Percentiles rank a stretch among this genome's conserved stretches.
These are phyloP conservation scores for Bocquillonia castaneifolia DNA, from an alignment of 441 rosid genomes.

Conservation along the genomic window DNA sequence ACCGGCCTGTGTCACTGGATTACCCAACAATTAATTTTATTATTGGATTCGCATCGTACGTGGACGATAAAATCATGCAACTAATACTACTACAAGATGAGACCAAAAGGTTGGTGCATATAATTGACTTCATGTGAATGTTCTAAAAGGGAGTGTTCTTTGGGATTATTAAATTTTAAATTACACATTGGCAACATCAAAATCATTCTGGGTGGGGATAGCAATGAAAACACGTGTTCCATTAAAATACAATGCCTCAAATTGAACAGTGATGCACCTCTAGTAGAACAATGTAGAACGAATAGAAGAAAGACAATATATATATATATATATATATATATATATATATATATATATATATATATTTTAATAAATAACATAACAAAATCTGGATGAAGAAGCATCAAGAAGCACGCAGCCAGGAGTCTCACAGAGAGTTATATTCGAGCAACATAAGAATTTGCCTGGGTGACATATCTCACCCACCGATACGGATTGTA, in stretches of 20 bases:
- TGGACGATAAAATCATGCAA: too few relatives aligned
- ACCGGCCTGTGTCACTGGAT: too few relatives aligned
- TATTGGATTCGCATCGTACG: too few relatives aligned
- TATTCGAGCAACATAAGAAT: conserved; percentile 88
- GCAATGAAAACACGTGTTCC: not conserved
- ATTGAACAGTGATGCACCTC: not conserved
- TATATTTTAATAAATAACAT: not conserved
- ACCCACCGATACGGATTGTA: conserved; percentile 95
- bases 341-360: too few relatives aligned
- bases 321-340: too few relatives aligned
- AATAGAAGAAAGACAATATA: too few relatives aligned
- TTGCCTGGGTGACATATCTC: conserved; percentile 95
- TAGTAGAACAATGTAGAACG: not conserved
- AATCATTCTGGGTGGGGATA: not conserved
- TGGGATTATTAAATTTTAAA: not conserved
- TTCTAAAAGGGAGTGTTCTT: not conserved
- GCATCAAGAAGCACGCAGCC: not conserved
- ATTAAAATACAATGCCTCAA: not conserved
- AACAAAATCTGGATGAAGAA: not conserved
- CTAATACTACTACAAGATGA: too few relatives aligned
- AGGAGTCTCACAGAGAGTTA: conserved; percentile 30
- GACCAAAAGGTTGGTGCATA: too few relatives aligned
- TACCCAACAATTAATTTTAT: too few relatives aligned
- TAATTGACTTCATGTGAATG: conserved; percentile 4
- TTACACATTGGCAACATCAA: not conserved